Base-by-base conservation (phyloP, 345 rosid species). In the Reutealis trisperma region DNA sequence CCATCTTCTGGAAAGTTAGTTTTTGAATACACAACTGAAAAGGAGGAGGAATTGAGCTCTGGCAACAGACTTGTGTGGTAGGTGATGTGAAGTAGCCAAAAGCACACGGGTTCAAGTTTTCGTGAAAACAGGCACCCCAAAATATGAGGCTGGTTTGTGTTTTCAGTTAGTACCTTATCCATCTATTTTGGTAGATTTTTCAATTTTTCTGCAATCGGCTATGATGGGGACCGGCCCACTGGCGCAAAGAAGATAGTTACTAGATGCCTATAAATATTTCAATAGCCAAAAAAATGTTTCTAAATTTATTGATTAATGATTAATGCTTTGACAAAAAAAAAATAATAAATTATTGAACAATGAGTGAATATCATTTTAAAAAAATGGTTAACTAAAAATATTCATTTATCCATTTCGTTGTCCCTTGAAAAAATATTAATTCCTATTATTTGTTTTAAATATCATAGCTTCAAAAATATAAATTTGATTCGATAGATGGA, bases 1-100 rank as follows among this genome's bases (percentile, higher is more conserved):
- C 90, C 97, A 90, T 89, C 74, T 78, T 44, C 4, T 19, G 32
- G 62, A 9, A 63, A 58, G 13, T n/a, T 58, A 49, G 37, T 14
- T 19, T 63, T 54, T 27, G 59, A 64, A 51, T 57, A 55, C 45
- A 1, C 45, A 54, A 51, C n/a, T 12, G 65, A 61, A 5, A 25
- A 59, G 37, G 15, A 59, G 37, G 15, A 63, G 18, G 27, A 9
- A 14, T 15, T 34, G 1, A 18, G n/a, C 18, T 34, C 52, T 65
- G 55, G 68, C 0, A n/a, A 13, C 41, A 14, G 49, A 47, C 41
- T 22, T 15, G 8, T 44, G 9, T 16, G 15, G 62, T 18, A 37
- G 47, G 44, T 30, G 64, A 58, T 6, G 78, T 64, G 82, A 70
- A 63, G 13, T 57, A 49, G 74, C 60, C 37, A 62, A 59, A 74